Evolutionary conservation across 306 rosid species (phyloP).

Genomic region (Prunus armeniaca): DNA sequence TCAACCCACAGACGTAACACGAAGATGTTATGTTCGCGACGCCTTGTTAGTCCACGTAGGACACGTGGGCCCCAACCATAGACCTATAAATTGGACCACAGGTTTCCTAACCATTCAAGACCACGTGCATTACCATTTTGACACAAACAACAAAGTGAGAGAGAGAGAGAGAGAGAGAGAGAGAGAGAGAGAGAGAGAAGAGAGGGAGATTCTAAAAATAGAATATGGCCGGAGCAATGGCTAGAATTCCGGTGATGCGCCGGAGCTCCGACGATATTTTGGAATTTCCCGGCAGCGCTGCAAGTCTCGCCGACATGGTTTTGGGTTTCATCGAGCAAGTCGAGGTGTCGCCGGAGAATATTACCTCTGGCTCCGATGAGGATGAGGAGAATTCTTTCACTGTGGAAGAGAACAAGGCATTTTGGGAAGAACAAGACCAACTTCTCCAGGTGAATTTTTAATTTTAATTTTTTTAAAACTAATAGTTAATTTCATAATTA

Average conservation of each 20-base stretch:
- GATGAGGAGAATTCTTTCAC: slow-evolving; percentile 21
- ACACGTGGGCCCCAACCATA: not conserved
- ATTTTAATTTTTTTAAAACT: no score
- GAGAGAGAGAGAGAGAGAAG: not conserved
- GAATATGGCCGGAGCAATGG: slow-evolving; percentile 16
- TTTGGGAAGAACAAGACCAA: slow-evolving; percentile 63
- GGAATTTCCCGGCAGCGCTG: slow-evolving; percentile 4
- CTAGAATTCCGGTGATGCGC: not conserved
- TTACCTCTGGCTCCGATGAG: slow-evolving; percentile 33
- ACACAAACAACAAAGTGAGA: not conserved
- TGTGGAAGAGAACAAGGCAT: slow-evolving; percentile 38
- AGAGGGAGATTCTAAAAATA: not conserved
- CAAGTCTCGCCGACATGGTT: slow-evolving; percentile 48
- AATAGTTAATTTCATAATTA: not conserved
- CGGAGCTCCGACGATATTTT: slow-evolving; percentile 30
- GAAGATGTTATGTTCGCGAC: not conserved
- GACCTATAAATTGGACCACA: slow-evolving; percentile 7
- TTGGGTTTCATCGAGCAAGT: slow-evolving; percentile 53
- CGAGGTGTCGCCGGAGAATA: slow-evolving; percentile 26
- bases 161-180: not conserved
- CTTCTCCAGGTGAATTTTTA: slow-evolving; percentile 50
- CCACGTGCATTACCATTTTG: not conserved
- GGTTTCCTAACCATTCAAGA: not conserved
- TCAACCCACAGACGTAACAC: not conserved
- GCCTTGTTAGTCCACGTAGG: slow-evolving; percentile 2